Conservation (phyloP, 2,329 filamentous ascomycete genomes). For the Neopestalotiopsis sp. region DNA sequence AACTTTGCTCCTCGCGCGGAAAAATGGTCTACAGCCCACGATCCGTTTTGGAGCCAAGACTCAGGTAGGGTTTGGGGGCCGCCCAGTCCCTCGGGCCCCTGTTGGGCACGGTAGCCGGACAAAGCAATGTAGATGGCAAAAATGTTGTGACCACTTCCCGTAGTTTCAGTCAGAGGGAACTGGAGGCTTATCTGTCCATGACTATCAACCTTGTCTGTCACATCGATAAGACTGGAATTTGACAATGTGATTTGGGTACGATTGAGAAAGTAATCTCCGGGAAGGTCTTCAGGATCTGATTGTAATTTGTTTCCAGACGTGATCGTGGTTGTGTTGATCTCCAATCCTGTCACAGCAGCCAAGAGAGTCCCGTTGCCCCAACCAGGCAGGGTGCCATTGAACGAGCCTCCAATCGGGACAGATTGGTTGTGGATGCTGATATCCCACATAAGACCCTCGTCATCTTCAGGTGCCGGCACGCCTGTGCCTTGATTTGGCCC, state of each 20-base stretch:
- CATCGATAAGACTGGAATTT: neutral
- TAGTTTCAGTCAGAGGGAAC: neutral
- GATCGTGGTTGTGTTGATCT: neutral
- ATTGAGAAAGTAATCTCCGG: neutral
- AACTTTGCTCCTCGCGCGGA: neutral
- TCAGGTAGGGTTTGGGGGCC: neutral
- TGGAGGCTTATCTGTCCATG: neutral
- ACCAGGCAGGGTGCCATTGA: neutral
- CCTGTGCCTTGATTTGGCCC: slow-evolving; percentile 1
- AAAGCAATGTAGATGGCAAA: neutral
- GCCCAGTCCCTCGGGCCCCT: neutral
- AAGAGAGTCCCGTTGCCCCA: neutral
- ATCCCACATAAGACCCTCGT: slow-evolving; percentile 1
- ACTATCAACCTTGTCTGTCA: neutral
- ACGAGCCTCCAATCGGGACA: neutral
- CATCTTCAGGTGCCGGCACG: neutral
- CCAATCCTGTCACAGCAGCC: neutral
- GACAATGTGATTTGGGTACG: neutral
- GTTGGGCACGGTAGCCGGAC: neutral
- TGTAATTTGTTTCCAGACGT: neutral
- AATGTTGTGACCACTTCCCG: neutral
- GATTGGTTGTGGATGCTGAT: neutral
- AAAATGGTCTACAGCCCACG: neutral
- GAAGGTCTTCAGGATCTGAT: neutral
- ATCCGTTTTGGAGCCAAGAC: neutral